Conservation (phyloP, 2,329 filamentous ascomycete species). For the Thelonectria blattea region DNA sequence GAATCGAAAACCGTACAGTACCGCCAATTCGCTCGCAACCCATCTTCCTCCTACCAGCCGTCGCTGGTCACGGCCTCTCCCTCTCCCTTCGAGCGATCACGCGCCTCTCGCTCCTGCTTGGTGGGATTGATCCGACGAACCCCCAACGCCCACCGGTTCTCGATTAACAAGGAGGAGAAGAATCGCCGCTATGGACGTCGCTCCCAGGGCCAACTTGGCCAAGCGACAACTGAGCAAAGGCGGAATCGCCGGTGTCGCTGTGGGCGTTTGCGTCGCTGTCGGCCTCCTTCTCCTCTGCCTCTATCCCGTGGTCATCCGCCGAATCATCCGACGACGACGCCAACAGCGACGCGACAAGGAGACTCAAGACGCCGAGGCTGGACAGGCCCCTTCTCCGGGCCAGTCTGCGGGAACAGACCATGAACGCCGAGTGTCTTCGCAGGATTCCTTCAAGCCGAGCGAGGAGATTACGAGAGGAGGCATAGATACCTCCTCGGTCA, state of each 20-base stretch:
- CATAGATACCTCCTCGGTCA: conserved; percentile 31
- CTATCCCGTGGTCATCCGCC: conserved; percentile 47
- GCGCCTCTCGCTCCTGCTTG: conserved; percentile 13
- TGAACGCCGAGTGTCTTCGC: conserved; percentile 45
- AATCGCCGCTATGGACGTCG: conserved; percentile 30
- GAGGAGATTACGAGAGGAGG: conserved; percentile 40
- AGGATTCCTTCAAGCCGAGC: conserved; percentile 44
- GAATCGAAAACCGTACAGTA: conserved; percentile 18
- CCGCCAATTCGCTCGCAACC: conserved; percentile 21
- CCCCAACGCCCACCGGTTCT: conserved; percentile 21
- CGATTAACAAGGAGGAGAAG: conserved; percentile 33
- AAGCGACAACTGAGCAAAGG: conserved; percentile 43
- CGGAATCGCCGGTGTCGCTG: conserved; percentile 46
- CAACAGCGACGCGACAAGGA: conserved; percentile 32
- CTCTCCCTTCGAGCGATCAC: conserved; percentile 4
- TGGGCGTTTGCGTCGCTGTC: conserved; percentile 44
- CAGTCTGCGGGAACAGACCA: conserved; percentile 24
- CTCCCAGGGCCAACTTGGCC: conserved; percentile 25
- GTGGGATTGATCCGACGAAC: conserved; percentile 30
- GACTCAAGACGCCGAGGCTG: conserved; percentile 37
- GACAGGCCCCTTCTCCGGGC: conserved; percentile 28
- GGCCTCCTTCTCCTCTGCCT: conserved; percentile 46
- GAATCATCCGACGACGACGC: conserved; percentile 35
- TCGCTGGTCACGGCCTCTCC: conserved; percentile 26
- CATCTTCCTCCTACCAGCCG: conserved; percentile 26